Evolutionary conservation across 768 basidiomycete species (phyloP).

Genomic region (Tricholoma sp.): DNA sequence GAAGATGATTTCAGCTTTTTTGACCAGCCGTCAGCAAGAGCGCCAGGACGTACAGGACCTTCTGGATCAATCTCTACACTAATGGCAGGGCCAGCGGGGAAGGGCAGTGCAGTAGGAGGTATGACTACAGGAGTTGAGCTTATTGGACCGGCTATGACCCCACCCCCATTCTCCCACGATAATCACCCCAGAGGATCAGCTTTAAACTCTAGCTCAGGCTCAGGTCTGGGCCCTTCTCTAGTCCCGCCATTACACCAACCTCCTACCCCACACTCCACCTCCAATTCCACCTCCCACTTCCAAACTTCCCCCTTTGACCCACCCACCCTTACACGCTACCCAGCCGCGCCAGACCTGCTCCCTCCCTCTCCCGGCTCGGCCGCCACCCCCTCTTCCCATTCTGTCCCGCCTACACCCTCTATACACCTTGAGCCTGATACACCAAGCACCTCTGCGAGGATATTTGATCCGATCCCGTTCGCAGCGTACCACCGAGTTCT

Average conservation of each 20-base stretch:
- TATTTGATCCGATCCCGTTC: conserved; percentile 76
- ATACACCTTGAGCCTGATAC: conserved; percentile 38
- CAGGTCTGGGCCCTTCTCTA: background rate
- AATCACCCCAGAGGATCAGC: background rate
- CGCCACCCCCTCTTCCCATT: conserved; percentile 38
- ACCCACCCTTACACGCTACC: conserved; percentile 9
- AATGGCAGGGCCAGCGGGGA: background rate
- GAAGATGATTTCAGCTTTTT: conserved; percentile 91
- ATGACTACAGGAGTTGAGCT: background rate
- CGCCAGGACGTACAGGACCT: background rate
- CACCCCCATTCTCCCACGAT: background rate
- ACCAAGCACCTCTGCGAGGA: conserved; percentile 16
- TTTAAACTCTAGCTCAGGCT: background rate
- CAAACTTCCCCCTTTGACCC: conserved; percentile 17
- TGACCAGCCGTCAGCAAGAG: conserved; percentile 45
- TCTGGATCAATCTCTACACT: background rate
- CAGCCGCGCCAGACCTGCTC: conserved; percentile 34
- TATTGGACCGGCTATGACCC: background rate
- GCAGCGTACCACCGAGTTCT: conserved; percentile 52
- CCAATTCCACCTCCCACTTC: conserved; percentile 14
- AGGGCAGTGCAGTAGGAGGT: background rate
- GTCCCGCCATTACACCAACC: conserved; percentile 11
- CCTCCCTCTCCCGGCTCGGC: conserved; percentile 45
- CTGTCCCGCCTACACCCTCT: conserved; percentile 48
- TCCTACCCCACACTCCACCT: conserved; percentile 2